Conservation (phyloP, 371 early-diverging fungal genomes). For the Fennellomyces sp. region DNA sequence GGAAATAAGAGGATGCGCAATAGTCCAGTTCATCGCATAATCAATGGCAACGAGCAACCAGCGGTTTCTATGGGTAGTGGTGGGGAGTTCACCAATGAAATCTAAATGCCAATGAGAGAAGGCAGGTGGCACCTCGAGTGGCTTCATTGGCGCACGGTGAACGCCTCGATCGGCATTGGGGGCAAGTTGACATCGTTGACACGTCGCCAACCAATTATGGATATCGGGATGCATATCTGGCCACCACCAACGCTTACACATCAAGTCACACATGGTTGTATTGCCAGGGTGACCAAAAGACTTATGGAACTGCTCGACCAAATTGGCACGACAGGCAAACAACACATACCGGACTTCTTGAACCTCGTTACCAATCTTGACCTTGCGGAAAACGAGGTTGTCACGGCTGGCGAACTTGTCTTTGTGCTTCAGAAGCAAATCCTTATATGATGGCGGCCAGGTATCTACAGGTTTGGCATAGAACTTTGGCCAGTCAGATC, state of each 20-base stretch:
- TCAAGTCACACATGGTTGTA: constrained; percentile 12
- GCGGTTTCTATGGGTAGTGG: constrained; percentile 14
- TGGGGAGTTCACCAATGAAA: constrained; percentile 26
- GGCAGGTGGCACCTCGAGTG: background rate
- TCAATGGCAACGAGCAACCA: constrained; percentile 42
- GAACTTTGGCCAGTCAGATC: constrained; percentile 10
- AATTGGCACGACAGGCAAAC: constrained; percentile 6
- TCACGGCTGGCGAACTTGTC: constrained; percentile 2
- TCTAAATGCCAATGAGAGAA: constrained; percentile 32
- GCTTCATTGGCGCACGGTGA: constrained; percentile 19
- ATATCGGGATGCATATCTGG: constrained; percentile 17
- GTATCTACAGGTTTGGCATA: background rate
- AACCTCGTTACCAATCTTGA: background rate
- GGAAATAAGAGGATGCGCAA: no score
- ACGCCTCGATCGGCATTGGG: background rate
- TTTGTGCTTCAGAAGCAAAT: background rate
- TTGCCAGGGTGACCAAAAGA: constrained; percentile 25
- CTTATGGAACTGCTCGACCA: constrained; percentile 21
- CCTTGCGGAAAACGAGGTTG: background rate
- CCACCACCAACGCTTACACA: constrained; percentile 33
- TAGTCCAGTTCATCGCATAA: constrained; percentile 40
- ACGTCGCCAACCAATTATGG: constrained; percentile 12
- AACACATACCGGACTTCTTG: constrained; percentile 7
- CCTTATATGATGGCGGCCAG: background rate
- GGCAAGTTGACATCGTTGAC: constrained; percentile 29